Evolutionary conservation across 2,329 filamentous ascomycete species (phyloP).

Genomic region (Pseudogymnoascus sp.): DNA sequence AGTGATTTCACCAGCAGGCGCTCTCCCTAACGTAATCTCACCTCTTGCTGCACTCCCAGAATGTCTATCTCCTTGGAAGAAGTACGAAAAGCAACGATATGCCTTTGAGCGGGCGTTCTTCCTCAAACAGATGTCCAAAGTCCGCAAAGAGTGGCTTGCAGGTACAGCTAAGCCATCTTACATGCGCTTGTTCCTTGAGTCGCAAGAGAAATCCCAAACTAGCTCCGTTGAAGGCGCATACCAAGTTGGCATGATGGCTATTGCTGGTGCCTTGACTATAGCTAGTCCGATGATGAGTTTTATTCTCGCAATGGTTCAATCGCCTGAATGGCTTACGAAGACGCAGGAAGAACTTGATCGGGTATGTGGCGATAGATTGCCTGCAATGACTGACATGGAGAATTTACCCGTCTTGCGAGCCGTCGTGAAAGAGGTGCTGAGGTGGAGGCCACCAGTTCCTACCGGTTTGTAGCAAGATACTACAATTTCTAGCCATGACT

Average conservation of each 20-base stretch:
- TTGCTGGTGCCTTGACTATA: slow-evolving; percentile 29
- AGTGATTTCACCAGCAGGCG: slow-evolving; percentile 15
- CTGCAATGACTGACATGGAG: slow-evolving; percentile 23
- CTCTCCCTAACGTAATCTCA: slow-evolving; percentile 38
- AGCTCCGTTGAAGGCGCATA: slow-evolving; percentile 34
- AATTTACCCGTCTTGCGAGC: slow-evolving; percentile 26
- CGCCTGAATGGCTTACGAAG: slow-evolving; percentile 10
- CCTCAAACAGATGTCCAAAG: slow-evolving; percentile 30
- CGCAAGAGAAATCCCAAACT: slow-evolving; percentile 21
- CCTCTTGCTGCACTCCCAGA: slow-evolving; percentile 37
- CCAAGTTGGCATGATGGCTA: slow-evolving; percentile 41
- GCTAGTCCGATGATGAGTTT: slow-evolving; percentile 13
- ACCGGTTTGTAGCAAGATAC: slow-evolving; percentile 33
- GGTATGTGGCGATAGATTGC: slow-evolving; percentile 10
- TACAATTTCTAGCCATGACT: neutral
- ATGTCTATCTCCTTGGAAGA: slow-evolving; percentile 37
- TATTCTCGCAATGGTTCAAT: slow-evolving; percentile 12
- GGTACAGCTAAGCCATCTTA: slow-evolving; percentile 34
- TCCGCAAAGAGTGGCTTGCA: slow-evolving; percentile 27
- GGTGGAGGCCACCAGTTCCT: slow-evolving; percentile 43
- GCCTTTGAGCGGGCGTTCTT: slow-evolving; percentile 33
- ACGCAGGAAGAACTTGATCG: slow-evolving; percentile 12
- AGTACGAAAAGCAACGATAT: slow-evolving; percentile 35
- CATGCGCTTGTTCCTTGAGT: slow-evolving; percentile 34
- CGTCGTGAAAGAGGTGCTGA: slow-evolving; percentile 23